A percentile compares a stretch with the other conserved stretches of the same genome.
Conservation (phyloP, 371 early-diverging fungal genomes). For the Mucor circinelloides region DNA sequence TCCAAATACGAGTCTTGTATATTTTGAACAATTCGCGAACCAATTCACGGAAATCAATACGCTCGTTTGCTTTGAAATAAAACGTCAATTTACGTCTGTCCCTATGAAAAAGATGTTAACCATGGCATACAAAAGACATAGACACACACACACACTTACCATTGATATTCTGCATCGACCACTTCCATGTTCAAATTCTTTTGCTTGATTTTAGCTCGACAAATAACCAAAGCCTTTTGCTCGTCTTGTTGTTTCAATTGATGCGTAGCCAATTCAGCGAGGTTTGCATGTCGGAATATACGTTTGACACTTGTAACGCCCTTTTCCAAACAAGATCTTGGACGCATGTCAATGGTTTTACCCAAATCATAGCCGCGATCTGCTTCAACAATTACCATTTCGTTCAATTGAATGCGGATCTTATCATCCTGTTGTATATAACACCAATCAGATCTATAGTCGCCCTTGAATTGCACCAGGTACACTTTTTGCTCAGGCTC, state of each 20-base stretch:
- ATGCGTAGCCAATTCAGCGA: constrained; percentile 74
- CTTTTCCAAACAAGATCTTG: not conserved
- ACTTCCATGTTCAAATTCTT: constrained; percentile 92
- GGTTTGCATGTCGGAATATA: constrained; percentile 83
- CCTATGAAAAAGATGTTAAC: constrained; percentile 39
- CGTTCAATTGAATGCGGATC: constrained; percentile 24
- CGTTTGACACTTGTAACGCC: constrained; percentile 65
- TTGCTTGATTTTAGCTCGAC: constrained; percentile 86
- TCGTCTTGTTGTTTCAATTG: constrained; percentile 85
- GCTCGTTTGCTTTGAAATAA: constrained; percentile 89
- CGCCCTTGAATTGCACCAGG: constrained; percentile 86
- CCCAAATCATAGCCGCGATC: constrained; percentile 97
- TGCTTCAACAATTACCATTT: constrained; percentile 93
- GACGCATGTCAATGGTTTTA: constrained; percentile 61
- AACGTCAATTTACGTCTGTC: constrained; percentile 96
- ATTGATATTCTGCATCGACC: constrained; percentile 97
- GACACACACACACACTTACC: constrained; percentile 51
- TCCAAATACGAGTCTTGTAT: constrained; percentile 99
- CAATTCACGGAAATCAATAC: constrained; percentile 98
- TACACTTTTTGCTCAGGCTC: constrained; percentile 56
- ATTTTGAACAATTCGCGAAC: constrained; percentile 98
- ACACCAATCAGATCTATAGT: constrained; percentile 76
- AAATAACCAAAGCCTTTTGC: constrained; percentile 81
- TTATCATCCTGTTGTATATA: constrained; percentile 54
- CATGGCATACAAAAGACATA: not conserved